phyloP scores from a whole-genome alignment of 345 rosid species.

The Linum lewisii region DNA sequence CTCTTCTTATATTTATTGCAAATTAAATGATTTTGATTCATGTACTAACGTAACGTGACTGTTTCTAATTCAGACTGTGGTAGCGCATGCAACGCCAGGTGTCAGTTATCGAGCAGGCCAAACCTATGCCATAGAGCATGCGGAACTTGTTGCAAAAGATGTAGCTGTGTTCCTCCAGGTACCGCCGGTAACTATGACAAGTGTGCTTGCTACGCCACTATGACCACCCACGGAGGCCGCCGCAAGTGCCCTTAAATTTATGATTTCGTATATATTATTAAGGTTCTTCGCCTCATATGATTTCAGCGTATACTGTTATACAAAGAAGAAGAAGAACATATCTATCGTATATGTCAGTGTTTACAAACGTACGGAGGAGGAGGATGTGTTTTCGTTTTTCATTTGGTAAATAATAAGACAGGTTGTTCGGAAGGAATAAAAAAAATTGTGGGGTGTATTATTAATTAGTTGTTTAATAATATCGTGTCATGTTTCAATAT shows the following conservation, averaged over 20 bases:
- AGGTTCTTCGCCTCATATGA: no score
- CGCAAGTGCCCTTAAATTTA: conserved; percentile 9
- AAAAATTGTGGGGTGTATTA: no score
- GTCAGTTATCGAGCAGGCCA: conserved; percentile 3
- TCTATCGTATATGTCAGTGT: no score
- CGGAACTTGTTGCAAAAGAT: conserved; percentile 3
- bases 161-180: conserved; percentile 7
- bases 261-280: no score
- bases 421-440: not conserved
- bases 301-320: no score
- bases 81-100: conserved; percentile 4
- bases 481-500: no score
- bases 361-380: not conserved
- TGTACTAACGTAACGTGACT: no score
- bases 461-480: no score
- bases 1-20: no score
- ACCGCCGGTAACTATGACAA: conserved; percentile 8
- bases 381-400: not conserved
- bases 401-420: not conserved
- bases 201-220: conserved; percentile 6
- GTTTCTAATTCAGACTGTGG: conserved; percentile 6
- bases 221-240: conserved; percentile 11
- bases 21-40: no score
- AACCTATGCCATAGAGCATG: conserved; percentile 7
- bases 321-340: no score